These are phyloP conservation scores for Colletotrichum endophyticum DNA, from an alignment of 2,329 filamentous ascomycete species.

Conservation along the genomic window DNA sequence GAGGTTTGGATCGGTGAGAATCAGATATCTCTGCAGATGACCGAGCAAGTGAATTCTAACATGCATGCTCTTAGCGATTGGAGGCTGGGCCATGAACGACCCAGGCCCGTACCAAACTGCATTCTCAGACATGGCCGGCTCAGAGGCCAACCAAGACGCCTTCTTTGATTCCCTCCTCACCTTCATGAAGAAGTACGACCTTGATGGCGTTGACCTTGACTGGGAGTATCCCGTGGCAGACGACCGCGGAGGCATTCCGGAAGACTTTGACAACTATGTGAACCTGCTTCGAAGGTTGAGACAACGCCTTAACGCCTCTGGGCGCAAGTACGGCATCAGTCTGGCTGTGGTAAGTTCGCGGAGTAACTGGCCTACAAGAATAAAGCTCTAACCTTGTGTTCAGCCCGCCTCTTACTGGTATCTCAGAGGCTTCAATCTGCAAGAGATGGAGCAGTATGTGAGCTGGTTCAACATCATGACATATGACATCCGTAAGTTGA, in stretches of 20 bases:
- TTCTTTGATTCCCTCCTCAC: constrained; percentile 41
- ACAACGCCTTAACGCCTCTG: background rate
- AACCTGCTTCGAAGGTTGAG: constrained; percentile 12
- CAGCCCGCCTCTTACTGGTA: constrained; percentile 31
- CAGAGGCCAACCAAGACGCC: constrained; percentile 15
- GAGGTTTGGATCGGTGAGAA: background rate
- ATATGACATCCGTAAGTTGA: constrained; percentile 39
- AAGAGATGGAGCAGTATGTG: constrained; percentile 18
- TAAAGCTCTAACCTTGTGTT: constrained; percentile 23
- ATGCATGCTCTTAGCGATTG: background rate
- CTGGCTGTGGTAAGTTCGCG: background rate
- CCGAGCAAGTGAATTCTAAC: background rate
- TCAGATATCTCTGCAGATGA: background rate
- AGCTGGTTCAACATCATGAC: constrained; percentile 45
- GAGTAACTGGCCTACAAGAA: background rate
- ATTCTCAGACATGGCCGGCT: background rate
- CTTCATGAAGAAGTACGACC: constrained; percentile 46
- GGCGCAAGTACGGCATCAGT: background rate
- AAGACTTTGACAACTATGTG: constrained; percentile 38
- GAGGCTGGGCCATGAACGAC: background rate
- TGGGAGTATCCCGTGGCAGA: constrained; percentile 43
- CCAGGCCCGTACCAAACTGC: background rate
- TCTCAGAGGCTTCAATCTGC: constrained; percentile 28
- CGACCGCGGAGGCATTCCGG: constrained; percentile 37
- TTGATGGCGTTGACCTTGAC: constrained; percentile 52